These are phyloP conservation scores for Spathaspora sp. DNA, from an alignment of 1,139 yeast genomes.

Conservation along the genomic window DNA sequence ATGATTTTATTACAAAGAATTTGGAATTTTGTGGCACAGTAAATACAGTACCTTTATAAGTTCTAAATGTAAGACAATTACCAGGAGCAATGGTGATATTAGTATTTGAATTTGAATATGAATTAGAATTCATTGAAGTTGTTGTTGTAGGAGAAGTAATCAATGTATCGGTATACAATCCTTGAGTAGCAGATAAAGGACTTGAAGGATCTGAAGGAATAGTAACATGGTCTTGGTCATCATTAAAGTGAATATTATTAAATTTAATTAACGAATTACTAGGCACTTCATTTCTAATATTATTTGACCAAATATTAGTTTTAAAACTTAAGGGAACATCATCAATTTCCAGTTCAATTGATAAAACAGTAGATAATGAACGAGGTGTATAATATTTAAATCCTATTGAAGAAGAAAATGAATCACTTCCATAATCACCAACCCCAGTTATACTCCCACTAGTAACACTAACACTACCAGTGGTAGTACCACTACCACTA, in stretches of 20 bases:
- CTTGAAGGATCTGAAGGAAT: constrained; percentile 6
- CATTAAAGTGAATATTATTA: constrained; percentile 1
- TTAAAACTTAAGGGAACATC: constrained; percentile 13
- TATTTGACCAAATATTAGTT: constrained; percentile 26
- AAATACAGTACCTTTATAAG: constrained; percentile 22
- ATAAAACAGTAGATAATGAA: constrained; percentile 21
- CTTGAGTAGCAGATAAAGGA: constrained; percentile 3
- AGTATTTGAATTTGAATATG: not conserved
- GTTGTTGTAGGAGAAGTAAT: not conserved
- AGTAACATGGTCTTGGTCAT: not conserved
- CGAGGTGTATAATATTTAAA: constrained; percentile 17
- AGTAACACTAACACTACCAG: not conserved
- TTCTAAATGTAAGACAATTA: constrained; percentile 19
- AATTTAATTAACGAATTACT: not conserved
- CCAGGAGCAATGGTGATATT: constrained; percentile 4
- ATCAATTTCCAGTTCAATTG: constrained; percentile 17
- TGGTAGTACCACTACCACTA: not conserved
- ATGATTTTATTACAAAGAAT: constrained; percentile 60
- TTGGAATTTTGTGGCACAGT: constrained; percentile 24
- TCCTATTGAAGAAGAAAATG: not conserved
- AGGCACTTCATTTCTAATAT: constrained; percentile 8
- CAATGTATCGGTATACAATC: not conserved
- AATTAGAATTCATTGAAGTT: not conserved
- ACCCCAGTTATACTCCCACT: not conserved
- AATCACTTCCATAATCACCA: not conserved